A percentile compares a stretch with the other conserved stretches of the same genome.
These are phyloP conservation scores for Dacryopinax primogenitus DNA, from an alignment of 768 basidiomycete genomes.

Conservation along the genomic window DNA sequence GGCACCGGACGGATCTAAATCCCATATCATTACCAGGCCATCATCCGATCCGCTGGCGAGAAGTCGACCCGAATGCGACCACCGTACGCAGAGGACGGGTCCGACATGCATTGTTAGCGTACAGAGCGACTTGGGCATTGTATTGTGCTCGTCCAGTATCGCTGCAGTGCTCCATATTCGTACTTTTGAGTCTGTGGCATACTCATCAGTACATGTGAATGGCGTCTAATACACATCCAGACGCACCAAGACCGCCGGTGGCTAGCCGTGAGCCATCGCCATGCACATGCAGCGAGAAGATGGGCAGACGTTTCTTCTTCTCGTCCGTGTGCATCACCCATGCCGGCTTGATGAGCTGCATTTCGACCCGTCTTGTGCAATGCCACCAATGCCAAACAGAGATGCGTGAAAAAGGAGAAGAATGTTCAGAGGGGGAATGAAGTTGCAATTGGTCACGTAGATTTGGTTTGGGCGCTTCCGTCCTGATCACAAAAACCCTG, in stretches of 20 bases:
- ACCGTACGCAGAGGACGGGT: slow-evolving; percentile 78
- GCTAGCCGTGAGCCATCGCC: slow-evolving; percentile 93
- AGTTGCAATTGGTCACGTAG: background rate
- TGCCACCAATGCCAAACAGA: background rate
- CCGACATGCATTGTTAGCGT: slow-evolving; percentile 74
- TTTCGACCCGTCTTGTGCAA: slow-evolving; percentile 23
- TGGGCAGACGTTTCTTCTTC: slow-evolving; percentile 51
- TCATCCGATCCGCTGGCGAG: slow-evolving; percentile 96
- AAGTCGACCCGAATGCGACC: slow-evolving; percentile 89
- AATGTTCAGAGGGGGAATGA: background rate
- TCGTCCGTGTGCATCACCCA: slow-evolving; percentile 42
- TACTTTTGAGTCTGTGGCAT: slow-evolving; percentile 65
- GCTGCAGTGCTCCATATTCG: slow-evolving; percentile 96
- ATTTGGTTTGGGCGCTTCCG: background rate
- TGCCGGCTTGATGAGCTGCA: slow-evolving; percentile 80
- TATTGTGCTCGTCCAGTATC: slow-evolving; percentile 59
- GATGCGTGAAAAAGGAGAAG: background rate
- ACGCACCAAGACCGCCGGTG: slow-evolving; percentile 66
- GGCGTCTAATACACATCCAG: background rate
- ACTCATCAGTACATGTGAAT: background rate
- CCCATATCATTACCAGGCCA: slow-evolving; percentile 92
- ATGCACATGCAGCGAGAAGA: slow-evolving; percentile 88
- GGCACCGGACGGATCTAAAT: slow-evolving; percentile 81
- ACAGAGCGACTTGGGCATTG: slow-evolving; percentile 74
- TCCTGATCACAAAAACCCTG: background rate